Conservation (phyloP, 805 yeast genomes). For the Yamadazyma philogaea region DNA sequence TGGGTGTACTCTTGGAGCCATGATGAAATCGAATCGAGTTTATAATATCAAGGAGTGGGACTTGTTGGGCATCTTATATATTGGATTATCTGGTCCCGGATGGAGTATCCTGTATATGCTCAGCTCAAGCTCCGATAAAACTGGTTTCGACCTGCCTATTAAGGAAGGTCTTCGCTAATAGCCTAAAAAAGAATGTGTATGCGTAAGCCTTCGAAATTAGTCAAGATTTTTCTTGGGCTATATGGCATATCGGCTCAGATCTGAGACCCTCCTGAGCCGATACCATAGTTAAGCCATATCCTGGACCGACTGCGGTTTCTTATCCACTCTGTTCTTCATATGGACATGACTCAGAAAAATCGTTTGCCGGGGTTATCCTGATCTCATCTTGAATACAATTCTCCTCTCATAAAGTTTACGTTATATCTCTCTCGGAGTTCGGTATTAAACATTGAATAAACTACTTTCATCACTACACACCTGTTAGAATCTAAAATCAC, state of each 20-base stretch:
- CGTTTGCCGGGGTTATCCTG: too few relatives aligned
- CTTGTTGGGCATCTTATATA: background rate
- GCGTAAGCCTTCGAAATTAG: too few relatives aligned
- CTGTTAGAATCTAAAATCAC: constrained; percentile 16
- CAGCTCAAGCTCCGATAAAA: background rate
- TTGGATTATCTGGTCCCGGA: background rate
- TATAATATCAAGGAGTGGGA: background rate
- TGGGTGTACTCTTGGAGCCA: constrained; percentile 41
- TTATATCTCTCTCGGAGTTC: background rate
- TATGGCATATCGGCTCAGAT: too few relatives aligned
- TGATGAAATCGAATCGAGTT: background rate
- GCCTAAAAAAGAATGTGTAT: constrained; percentile 2
- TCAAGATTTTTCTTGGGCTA: too few relatives aligned
- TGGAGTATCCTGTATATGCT: background rate
- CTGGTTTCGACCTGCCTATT: constrained; percentile 6
- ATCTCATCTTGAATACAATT: too few relatives aligned
- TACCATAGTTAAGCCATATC: too few relatives aligned
- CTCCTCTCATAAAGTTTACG: too few relatives aligned
- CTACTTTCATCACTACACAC: background rate
- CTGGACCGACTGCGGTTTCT: too few relatives aligned
- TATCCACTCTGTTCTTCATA: too few relatives aligned
- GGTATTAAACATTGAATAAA: background rate
- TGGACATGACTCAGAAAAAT: too few relatives aligned
- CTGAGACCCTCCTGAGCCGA: too few relatives aligned
- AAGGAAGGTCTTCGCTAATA: constrained; percentile 6